phyloP scores from a whole-genome alignment of 495 filamentous ascomycete species.

The Hypoxylon subgilvum region DNA sequence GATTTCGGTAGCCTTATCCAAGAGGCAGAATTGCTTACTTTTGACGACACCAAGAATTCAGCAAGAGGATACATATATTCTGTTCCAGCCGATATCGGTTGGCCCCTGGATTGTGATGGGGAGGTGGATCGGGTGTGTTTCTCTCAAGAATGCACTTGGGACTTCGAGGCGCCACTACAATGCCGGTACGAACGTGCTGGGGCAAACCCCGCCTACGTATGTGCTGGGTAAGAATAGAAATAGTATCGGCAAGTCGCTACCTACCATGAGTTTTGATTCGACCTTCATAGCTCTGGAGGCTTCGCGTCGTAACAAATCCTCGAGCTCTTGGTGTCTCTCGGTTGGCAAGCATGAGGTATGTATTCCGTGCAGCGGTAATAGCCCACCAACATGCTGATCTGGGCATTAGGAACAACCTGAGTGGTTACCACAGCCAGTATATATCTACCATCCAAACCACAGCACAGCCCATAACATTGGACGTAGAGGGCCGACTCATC shows the following conservation, averaged over 20 bases:
- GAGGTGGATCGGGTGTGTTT: conserved; percentile 1
- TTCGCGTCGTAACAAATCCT: neutral
- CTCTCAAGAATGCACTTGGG: neutral
- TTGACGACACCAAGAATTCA: conserved; percentile 4
- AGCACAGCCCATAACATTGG: neutral
- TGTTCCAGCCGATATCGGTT: neutral
- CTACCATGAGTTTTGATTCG: neutral
- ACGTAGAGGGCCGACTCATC: neutral
- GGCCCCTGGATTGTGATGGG: neutral
- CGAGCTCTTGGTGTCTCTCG: conserved; percentile 1
- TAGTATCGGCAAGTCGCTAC: neutral
- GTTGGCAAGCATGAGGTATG: conserved; percentile 1
- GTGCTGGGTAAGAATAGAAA: conserved; percentile 2
- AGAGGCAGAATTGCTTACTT: neutral
- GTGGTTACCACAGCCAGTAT: neutral
- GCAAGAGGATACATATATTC: neutral
- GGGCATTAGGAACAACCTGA: neutral
- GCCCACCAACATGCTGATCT: neutral
- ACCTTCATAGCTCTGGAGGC: neutral
- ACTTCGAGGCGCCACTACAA: neutral
- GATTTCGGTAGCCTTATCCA: conserved; percentile 1
- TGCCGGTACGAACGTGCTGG: neutral
- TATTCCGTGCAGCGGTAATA: neutral
- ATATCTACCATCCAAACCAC: neutral
- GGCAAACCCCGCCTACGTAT: neutral